Evolutionary conservation across 2,329 filamentous ascomycete genomes (phyloP).

Genomic region (Rhynchosporium graminicola): DNA sequence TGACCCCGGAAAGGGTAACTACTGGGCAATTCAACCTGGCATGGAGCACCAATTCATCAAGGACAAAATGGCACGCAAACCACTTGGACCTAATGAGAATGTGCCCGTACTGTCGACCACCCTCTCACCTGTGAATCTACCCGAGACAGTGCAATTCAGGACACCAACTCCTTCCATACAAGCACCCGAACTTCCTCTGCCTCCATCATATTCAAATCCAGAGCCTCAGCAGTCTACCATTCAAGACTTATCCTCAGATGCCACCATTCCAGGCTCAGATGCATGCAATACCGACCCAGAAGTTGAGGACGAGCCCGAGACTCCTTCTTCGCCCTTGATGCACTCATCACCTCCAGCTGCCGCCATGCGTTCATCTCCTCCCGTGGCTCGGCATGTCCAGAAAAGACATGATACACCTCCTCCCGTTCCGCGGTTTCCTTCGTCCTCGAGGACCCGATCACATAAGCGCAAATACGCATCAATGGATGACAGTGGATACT

Average conservation of each 20-base stretch:
- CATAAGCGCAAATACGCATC: constrained; percentile 77
- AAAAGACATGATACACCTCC: constrained; percentile 74
- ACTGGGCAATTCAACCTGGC: constrained; percentile 91
- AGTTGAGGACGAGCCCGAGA: constrained; percentile 49
- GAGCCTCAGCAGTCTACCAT: constrained; percentile 31
- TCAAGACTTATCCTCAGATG: constrained; percentile 72
- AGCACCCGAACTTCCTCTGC: constrained; percentile 30
- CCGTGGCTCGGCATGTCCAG: constrained; percentile 61
- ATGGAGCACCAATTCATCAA: constrained; percentile 89
- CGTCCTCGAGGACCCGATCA: constrained; percentile 63
- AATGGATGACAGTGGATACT: constrained; percentile 94
- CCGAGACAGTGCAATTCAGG: constrained; percentile 35
- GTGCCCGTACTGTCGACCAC: constrained; percentile 36
- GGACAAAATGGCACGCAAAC: constrained; percentile 71
- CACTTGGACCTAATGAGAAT: constrained; percentile 57
- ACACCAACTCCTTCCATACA: constrained; percentile 31
- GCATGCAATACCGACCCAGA: constrained; percentile 51
- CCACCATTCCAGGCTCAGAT: constrained; percentile 74
- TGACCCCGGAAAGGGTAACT: constrained; percentile 95
- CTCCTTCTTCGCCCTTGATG: constrained; percentile 46
- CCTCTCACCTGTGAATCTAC: constrained; percentile 28
- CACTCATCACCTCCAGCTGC: constrained; percentile 70
- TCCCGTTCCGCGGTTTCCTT: constrained; percentile 59
- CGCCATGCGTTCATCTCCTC: constrained; percentile 87
- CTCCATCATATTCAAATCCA: constrained; percentile 26